Conservation (phyloP, 805 yeast species). For the Candida ipomoeae region DNA sequence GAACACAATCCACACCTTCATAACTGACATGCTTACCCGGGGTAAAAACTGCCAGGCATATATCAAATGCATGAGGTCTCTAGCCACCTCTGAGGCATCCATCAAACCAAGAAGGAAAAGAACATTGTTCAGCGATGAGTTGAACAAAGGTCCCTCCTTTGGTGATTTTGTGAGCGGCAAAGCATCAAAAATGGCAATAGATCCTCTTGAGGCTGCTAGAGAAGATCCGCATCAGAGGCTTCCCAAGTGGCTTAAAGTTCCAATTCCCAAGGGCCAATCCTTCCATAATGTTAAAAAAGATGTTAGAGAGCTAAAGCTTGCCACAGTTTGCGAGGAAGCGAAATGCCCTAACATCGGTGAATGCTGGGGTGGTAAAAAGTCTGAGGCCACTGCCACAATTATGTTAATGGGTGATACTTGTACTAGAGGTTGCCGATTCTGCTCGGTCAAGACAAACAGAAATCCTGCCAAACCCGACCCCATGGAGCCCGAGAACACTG, state of each 20-base stretch:
- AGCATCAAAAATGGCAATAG: constrained; percentile 62
- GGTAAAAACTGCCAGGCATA: not conserved
- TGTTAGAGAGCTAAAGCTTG: constrained; percentile 78
- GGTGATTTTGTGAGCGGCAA: constrained; percentile 85
- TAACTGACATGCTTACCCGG: not conserved
- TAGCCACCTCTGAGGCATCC: constrained; percentile 13
- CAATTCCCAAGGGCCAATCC: constrained; percentile 92
- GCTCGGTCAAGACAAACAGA: constrained; percentile 92
- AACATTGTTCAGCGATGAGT: constrained; percentile 62
- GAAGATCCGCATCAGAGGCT: constrained; percentile 65
- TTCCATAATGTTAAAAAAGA: constrained; percentile 80
- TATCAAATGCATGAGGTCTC: constrained; percentile 1
- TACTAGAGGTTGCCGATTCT: constrained; percentile 98
- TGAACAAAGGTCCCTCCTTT: constrained; percentile 86
- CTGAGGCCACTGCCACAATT: constrained; percentile 94
- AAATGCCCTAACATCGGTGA: constrained; percentile 99
- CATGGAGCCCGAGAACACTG: constrained; percentile 95
- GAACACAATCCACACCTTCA: not conserved
- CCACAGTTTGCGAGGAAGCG: constrained; percentile 98
- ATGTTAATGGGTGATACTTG: constrained; percentile 99
- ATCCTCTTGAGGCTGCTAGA: constrained; percentile 75
- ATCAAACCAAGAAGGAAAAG: constrained; percentile 40
- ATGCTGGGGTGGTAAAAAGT: constrained; percentile 97
- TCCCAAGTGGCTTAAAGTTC: constrained; percentile 93
- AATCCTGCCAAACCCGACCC: constrained; percentile 89